A percentile compares a stretch with the other conserved stretches of the same genome.
phyloP scores from a whole-genome alignment of 495 filamentous ascomycete genomes.

The Neohortaea acidophila region DNA sequence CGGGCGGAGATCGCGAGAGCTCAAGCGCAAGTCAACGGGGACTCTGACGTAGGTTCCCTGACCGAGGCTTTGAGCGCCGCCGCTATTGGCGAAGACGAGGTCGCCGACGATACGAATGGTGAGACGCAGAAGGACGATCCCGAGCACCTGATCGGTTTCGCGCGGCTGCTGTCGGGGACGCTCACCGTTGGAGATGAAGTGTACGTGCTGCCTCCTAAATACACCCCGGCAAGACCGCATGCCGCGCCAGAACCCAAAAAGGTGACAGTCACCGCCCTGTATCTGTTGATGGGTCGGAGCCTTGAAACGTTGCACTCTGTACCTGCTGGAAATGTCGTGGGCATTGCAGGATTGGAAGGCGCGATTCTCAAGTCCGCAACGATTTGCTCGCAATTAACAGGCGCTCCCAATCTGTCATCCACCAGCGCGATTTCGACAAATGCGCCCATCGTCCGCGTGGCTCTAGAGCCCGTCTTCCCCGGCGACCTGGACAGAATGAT shows the following conservation, averaged over 20 bases:
- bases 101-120: constrained; percentile 19
- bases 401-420: constrained; percentile 85
- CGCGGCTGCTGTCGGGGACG: constrained; percentile 80
- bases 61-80: constrained; percentile 40
- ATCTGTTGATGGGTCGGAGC: constrained; percentile 88
- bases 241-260: constrained; percentile 63
- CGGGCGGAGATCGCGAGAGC: constrained; percentile 69
- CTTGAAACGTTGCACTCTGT: constrained; percentile 72
- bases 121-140: constrained; percentile 41
- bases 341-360: constrained; percentile 84
- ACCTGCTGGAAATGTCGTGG: constrained; percentile 87
- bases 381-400: constrained; percentile 73
- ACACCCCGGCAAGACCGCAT: constrained; percentile 64
- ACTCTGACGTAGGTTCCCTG: constrained; percentile 26
- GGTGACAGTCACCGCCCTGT: constrained; percentile 72
- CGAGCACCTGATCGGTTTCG: constrained; percentile 89
- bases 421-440: constrained; percentile 52
- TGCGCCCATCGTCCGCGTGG: constrained; percentile 80
- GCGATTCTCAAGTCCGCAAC: constrained; percentile 90
- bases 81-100: constrained; percentile 32
- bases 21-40: constrained; percentile 41
- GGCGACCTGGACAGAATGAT: constrained; percentile 89
- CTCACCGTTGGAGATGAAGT: constrained; percentile 78
- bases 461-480: constrained; percentile 78
- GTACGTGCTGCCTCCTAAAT: constrained; percentile 85